Percentiles rank a stretch among this genome's conserved stretches.
phyloP scores from a whole-genome alignment of 2,329 filamentous ascomycete species.

The Exophiala sideris region DNA sequence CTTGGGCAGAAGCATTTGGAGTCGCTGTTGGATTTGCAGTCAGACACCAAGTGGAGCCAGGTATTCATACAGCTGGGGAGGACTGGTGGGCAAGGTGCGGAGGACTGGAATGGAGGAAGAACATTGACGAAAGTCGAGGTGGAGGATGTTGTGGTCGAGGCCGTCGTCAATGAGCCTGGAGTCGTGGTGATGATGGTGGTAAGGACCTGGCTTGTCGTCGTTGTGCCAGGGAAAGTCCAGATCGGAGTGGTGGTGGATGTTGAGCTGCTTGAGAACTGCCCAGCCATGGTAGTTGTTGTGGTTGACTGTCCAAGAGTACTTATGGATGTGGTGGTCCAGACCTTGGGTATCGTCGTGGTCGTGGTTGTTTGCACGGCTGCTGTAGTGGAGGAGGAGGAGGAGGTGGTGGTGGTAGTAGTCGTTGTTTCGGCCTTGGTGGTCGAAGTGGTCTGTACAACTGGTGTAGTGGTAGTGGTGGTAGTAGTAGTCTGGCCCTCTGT shows the following conservation, averaged over 20 bases:
- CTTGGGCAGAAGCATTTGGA: slow-evolving; percentile 82
- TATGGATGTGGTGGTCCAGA: neutral
- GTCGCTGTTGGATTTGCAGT: slow-evolving; percentile 82
- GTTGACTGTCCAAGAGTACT: slow-evolving; percentile 15
- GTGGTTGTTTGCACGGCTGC: slow-evolving; percentile 19
- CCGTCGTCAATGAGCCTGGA: no score
- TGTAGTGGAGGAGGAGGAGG: slow-evolving; percentile 27
- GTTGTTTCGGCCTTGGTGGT: neutral
- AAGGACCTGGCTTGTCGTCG: no score
- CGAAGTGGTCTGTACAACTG: neutral
- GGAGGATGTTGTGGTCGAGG: slow-evolving; percentile 15
- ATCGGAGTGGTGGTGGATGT: no score
- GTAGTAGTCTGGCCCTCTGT: no score
- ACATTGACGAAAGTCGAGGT: neutral
- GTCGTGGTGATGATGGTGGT: no score
- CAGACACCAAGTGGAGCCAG: slow-evolving; percentile 66
- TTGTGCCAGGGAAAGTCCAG: no score
- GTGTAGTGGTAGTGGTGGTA: slow-evolving; percentile 8
- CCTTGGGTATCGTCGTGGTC: slow-evolving; percentile 1
- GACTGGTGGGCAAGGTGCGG: slow-evolving; percentile 57
- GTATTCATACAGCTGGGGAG: slow-evolving; percentile 90
- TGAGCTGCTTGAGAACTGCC: neutral
- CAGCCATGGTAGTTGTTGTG: slow-evolving; percentile 7
- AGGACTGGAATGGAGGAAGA: slow-evolving; percentile 6
- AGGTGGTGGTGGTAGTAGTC: slow-evolving; percentile 5